Evolutionary conservation across 2,329 filamentous ascomycete species (phyloP).

Genomic region (Corynespora cassiicola): DNA sequence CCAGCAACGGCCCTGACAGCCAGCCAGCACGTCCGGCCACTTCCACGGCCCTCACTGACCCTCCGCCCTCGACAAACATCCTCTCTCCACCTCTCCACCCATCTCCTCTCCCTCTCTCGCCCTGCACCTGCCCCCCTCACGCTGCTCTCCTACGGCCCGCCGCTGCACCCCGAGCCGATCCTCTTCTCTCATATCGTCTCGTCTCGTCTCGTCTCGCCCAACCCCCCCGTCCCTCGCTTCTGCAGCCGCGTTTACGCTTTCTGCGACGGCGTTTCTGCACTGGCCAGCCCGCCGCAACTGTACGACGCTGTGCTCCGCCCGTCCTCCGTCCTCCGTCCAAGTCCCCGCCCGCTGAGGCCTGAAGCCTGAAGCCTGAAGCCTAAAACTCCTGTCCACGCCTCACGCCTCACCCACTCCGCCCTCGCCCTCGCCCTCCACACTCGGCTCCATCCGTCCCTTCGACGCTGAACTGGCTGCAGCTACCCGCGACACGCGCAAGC

Average conservation of each 20-base stretch:
- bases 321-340: constrained; percentile 1
- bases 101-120: neutral
- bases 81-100: neutral
- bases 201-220: constrained; percentile 2
- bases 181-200: neutral
- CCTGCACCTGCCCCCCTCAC: constrained; percentile 3
- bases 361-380: too few species aligned
- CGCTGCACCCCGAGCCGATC: too few species aligned
- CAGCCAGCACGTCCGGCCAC: constrained; percentile 4
- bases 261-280: constrained; percentile 29
- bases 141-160: too few species aligned
- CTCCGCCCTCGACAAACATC: neutral
- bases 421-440: constrained; percentile 4
- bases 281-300: constrained; percentile 26
- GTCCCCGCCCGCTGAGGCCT: neutral
- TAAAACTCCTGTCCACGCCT: neutral
- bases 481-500: constrained; percentile 32
- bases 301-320: constrained; percentile 28
- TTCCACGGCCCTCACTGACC: constrained; percentile 4
- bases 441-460: constrained; percentile 13
- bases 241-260: constrained; percentile 22
- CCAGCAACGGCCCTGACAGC: constrained; percentile 15
- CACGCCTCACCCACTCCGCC: neutral
- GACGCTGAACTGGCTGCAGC: constrained; percentile 33
- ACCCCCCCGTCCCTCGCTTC: constrained; percentile 21